These are phyloP conservation scores for Coemansia erecta DNA, from an alignment of 192 early-diverging fungal species.

Conservation along the genomic window DNA sequence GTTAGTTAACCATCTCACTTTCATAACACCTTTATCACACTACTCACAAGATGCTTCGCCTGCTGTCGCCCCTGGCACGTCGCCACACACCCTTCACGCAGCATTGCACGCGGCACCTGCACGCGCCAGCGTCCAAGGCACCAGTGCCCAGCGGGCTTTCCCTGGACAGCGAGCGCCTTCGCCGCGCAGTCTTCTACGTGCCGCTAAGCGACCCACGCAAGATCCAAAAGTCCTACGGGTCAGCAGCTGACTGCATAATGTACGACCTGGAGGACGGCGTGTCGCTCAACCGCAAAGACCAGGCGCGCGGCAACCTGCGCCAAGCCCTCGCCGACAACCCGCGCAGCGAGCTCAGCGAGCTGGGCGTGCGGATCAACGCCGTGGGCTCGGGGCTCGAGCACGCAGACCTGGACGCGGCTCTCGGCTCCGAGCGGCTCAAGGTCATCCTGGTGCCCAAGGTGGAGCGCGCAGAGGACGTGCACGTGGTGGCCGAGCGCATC, in stretches of 20 bases:
- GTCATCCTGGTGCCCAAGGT: constrained; percentile 90
- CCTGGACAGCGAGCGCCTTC: constrained; percentile 20
- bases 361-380: constrained; percentile 88
- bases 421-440: constrained; percentile 63
- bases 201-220: constrained; percentile 89
- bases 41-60: no score
- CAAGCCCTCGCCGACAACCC: constrained; percentile 59
- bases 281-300: constrained; percentile 74
- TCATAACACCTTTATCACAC: no score
- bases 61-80: constrained; percentile 6
- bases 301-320: constrained; percentile 69
- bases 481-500: constrained; percentile 71
- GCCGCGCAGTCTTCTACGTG: constrained; percentile 56
- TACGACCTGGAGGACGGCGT: constrained; percentile 96
- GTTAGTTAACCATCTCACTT: no score
- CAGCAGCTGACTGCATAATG: constrained; percentile 77
- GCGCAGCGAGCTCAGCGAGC: constrained; percentile 50
- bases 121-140: constrained; percentile 2
- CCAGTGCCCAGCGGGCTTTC: constrained; percentile 31
- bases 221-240: constrained; percentile 68
- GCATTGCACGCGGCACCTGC: not conserved
- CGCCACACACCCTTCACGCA: constrained; percentile 1
- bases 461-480: constrained; percentile 71
- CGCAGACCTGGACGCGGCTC: constrained; percentile 76
- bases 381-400: constrained; percentile 73